A percentile compares a stretch with the other conserved stretches of the same genome.
Evolutionary conservation across 2,329 filamentous ascomycete genomes (phyloP).

Genomic region (Talaromyces amestolkiae): DNA sequence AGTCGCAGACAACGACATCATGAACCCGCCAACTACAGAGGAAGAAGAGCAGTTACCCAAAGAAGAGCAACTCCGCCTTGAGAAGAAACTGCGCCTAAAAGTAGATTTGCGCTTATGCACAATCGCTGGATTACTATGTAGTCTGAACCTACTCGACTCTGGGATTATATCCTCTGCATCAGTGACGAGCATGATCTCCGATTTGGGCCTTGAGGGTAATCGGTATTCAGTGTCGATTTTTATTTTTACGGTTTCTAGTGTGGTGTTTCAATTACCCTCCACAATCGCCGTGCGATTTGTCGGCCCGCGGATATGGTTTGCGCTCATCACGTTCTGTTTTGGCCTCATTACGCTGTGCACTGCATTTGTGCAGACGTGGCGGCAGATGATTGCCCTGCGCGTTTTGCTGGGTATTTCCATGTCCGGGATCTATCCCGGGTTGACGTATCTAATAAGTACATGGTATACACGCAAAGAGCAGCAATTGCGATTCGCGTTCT

Average conservation of each 20-base stretch:
- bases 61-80: conserved; percentile 27
- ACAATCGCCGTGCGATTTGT: conserved; percentile 65
- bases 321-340: conserved; percentile 58
- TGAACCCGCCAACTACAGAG: conserved; percentile 10
- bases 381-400: conserved; percentile 66
- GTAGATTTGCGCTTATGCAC: conserved; percentile 67
- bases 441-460: conserved; percentile 49
- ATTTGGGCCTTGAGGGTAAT: conserved; percentile 63
- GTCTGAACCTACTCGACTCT: conserved; percentile 66
- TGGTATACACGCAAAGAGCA: conserved; percentile 66
- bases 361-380: conserved; percentile 65
- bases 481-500: conserved; percentile 63
- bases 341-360: conserved; percentile 66
- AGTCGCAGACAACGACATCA: background rate
- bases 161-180: conserved; percentile 68
- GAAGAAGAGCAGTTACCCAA: conserved; percentile 22
- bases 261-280: conserved; percentile 66
- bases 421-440: conserved; percentile 46
- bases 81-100: conserved; percentile 57
- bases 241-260: conserved; percentile 68
- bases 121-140: conserved; percentile 69
- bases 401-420: conserved; percentile 65
- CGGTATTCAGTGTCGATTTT: conserved; percentile 69
- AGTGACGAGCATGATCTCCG: conserved; percentile 65
- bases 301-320: conserved; percentile 64